Percentiles rank a stretch among this genome's conserved stretches.
Conservation (phyloP, 371 early-diverging fungal species). For the Globomyces sp. region DNA sequence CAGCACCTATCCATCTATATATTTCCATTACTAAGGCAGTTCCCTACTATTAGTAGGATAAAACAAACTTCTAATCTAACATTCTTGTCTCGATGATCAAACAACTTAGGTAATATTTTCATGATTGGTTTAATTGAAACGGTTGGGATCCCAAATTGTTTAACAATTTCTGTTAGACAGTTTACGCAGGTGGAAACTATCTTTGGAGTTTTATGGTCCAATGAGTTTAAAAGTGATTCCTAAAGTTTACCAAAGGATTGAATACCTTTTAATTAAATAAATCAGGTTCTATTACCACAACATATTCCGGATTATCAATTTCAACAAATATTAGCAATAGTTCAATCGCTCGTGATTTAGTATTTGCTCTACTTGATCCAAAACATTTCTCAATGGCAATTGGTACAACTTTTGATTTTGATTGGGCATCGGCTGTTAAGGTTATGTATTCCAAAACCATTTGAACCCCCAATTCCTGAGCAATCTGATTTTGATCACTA, state of each 20-base stretch:
- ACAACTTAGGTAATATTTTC: constrained; percentile 82
- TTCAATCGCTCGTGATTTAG: constrained; percentile 75
- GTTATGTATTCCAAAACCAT: constrained; percentile 70
- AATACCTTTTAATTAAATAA: not conserved
- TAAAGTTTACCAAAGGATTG: not conserved
- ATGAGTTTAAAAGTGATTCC: not conserved
- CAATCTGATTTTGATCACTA: constrained; percentile 85
- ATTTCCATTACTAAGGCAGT: constrained; percentile 70
- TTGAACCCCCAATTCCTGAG: constrained; percentile 84
- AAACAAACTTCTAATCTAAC: constrained; percentile 82
- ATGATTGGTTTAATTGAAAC: constrained; percentile 77
- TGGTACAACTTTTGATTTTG: constrained; percentile 71
- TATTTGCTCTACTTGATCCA: constrained; percentile 76
- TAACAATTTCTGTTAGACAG: constrained; percentile 72
- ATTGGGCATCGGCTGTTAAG: constrained; percentile 68
- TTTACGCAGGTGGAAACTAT: constrained; percentile 74
- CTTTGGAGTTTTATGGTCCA: constrained; percentile 89
- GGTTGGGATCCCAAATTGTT: constrained; percentile 75
- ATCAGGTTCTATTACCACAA: constrained; percentile 12
- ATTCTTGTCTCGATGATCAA: constrained; percentile 88
- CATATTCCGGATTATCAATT: constrained; percentile 55
- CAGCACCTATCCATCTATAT: constrained; percentile 78
- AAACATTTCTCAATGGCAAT: constrained; percentile 87
- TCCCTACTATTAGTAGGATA: constrained; percentile 39
- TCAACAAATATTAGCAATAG: constrained; percentile 83